phyloP scores from a whole-genome alignment of 2,329 filamentous ascomycete genomes.

The Mariannaea elegans region DNA sequence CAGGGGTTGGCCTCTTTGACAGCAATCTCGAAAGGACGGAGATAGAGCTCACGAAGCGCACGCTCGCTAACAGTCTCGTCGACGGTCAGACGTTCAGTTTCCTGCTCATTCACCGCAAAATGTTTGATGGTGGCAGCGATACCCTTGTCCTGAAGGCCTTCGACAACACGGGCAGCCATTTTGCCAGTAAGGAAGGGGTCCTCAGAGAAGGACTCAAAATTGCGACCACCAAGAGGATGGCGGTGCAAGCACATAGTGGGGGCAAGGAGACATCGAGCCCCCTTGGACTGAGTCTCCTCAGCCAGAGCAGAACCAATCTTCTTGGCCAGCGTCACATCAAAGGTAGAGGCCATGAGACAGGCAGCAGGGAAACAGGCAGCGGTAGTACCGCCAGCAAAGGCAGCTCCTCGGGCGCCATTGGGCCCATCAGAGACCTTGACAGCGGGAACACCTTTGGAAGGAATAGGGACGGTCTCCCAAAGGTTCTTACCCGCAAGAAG shows the following conservation, averaged over 20 bases:
- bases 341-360: constrained; percentile 65
- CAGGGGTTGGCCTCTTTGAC: constrained; percentile 51
- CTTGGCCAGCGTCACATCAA: constrained; percentile 65
- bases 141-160: constrained; percentile 51
- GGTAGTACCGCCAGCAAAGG: constrained; percentile 35
- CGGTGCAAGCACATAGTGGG: constrained; percentile 43
- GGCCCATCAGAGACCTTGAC: constrained; percentile 40
- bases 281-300: constrained; percentile 65
- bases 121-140: constrained; percentile 55
- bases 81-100: constrained; percentile 40
- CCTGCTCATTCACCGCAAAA: constrained; percentile 54
- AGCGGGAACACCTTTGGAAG: constrained; percentile 35
- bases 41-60: constrained; percentile 40
- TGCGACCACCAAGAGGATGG: constrained; percentile 40
- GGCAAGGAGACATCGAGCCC: constrained; percentile 70
- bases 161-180: constrained; percentile 43
- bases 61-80: constrained; percentile 40
- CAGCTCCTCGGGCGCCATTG: constrained; percentile 39
- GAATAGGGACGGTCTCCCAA: constrained; percentile 38
- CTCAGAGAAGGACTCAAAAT: constrained; percentile 41
- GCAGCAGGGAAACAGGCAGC: constrained; percentile 43
- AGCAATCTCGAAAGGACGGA: constrained; percentile 52
- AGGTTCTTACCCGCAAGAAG: constrained; percentile 40
- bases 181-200: constrained; percentile 39
- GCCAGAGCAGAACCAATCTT: constrained; percentile 68